Conservation (phyloP, 2,329 filamentous ascomycete species). For the Fusarium sp. region DNA sequence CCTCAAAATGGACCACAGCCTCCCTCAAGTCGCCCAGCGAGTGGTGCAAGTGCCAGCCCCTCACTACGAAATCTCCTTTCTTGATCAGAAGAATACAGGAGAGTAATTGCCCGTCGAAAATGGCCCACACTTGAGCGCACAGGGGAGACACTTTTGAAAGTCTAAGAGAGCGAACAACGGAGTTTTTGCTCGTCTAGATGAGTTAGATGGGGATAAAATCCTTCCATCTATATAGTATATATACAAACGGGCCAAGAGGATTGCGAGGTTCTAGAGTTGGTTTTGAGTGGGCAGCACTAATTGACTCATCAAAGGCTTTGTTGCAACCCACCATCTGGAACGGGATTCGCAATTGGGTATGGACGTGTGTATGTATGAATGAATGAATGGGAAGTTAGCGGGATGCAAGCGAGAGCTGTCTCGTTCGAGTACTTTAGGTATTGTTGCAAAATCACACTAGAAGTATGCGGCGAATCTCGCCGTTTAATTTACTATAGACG, state of each 20-base stretch:
- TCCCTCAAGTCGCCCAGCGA: slow-evolving; percentile 54
- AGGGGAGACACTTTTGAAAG: background rate
- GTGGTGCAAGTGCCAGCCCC: slow-evolving; percentile 80
- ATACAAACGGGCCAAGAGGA: background rate
- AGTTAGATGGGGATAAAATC: background rate
- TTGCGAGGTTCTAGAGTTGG: background rate
- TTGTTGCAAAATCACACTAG: slow-evolving; percentile 1
- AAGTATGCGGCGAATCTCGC: slow-evolving; percentile 2
- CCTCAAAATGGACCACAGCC: slow-evolving; percentile 51
- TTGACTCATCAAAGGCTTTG: slow-evolving; percentile 1
- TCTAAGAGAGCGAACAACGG: background rate
- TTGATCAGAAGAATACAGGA: slow-evolving; percentile 46
- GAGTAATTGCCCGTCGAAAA: background rate
- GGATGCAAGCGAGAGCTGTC: background rate
- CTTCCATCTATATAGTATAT: background rate
- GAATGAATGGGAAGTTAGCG: background rate
- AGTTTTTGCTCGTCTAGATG: background rate
- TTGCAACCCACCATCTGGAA: background rate
- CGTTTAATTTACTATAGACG: slow-evolving; percentile 16
- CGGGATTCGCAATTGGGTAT: slow-evolving; percentile 24
- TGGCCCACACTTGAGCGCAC: background rate
- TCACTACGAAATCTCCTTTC: slow-evolving; percentile 79
- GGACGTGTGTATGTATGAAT: background rate
- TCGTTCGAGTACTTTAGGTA: slow-evolving; percentile 13
- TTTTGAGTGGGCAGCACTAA: background rate